Evolutionary conservation across 768 basidiomycete genomes (phyloP), one percentile per base, ranked within the genome.

Genomic region (Strobilomyces dryophilus): DNA sequence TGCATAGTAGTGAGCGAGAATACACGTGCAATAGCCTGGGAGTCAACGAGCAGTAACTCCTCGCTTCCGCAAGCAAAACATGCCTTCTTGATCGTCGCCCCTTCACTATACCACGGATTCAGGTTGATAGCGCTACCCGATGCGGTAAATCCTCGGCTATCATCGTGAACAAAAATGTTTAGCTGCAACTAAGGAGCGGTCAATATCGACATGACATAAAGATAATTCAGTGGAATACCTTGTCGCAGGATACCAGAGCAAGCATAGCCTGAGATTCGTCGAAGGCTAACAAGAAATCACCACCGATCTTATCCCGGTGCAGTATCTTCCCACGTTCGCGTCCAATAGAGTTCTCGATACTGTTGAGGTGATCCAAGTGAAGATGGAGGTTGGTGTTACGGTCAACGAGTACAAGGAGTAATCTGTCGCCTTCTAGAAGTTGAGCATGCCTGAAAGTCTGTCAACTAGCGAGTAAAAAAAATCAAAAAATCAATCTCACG

Each of bases 1-100:
- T 80, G 78, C 59, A 79, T 74, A 1, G 79, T 78, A 3, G 77
- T 67, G 18, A 82, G 63, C 2, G 83, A 84, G 53, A 76, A 82
- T 18, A 84, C 72, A 5, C 82, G 69, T 0, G 73, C 79, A 32
- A 73, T 66, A 2, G 66, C 68, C 18, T 54, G 58, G 4, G 71
- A 71, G 51, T 84, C 82, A 10, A 83, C 62, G 0, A 84, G 63
- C 0, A 81, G 57, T 20, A 84, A 53, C 41, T 84, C 83, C 49
- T 84, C 83, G 31, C 63, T 74, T 6, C 79, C 79, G 26, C 65
- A 66, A 2, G 81, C 67, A 55, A 84, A 81, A 42, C 73, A 71
- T 0, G 73, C 68, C 35, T 71, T 68, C 18, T 54, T 58, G 29
- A 83, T 71, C 5, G 55, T 50, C n/a, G 61, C 51, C 18, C 68